Evolutionary conservation across 371 early-diverging fungal species (phyloP).

Genomic region (Mucor piriformis): DNA sequence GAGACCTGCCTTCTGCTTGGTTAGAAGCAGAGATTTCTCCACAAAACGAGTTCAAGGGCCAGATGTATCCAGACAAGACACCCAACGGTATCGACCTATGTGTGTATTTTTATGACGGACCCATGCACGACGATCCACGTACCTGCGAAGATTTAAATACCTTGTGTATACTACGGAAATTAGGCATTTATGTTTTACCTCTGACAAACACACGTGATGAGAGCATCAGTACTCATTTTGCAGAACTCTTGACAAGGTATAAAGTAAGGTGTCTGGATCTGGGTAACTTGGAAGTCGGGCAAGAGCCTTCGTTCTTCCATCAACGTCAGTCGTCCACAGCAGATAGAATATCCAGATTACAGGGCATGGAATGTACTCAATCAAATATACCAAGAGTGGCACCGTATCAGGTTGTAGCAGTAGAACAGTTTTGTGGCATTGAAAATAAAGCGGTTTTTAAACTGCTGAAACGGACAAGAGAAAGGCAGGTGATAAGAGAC

Average conservation of each 20-base stretch:
- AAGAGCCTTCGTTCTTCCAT: constrained; percentile 17
- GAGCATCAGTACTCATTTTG: constrained; percentile 14
- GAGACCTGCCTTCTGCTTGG: constrained; percentile 20
- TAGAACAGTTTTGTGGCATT: constrained; percentile 42
- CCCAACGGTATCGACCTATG: constrained; percentile 51
- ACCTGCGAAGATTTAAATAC: constrained; percentile 30
- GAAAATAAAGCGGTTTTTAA: constrained; percentile 35
- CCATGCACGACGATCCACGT: background rate
- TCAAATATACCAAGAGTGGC: constrained; percentile 31
- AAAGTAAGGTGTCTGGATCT: constrained; percentile 28
- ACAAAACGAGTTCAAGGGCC: constrained; percentile 16
- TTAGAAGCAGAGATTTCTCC: background rate
- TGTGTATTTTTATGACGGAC: constrained; percentile 45
- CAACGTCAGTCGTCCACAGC: background rate
- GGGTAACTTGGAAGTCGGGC: constrained; percentile 13
- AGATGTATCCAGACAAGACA: constrained; percentile 42
- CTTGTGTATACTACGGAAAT: constrained; percentile 29
- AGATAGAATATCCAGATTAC: constrained; percentile 7
- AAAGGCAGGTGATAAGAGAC: constrained; percentile 25
- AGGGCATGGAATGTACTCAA: constrained; percentile 32
- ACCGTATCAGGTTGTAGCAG: constrained; percentile 43
- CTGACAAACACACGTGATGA: constrained; percentile 11
- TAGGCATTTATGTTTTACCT: constrained; percentile 42
- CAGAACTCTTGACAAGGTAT: constrained; percentile 17
- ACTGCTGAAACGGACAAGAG: constrained; percentile 37